Base-by-base conservation (phyloP, 495 filamentous ascomycete genomes). In the Pseudomonodictys pantanalensis region DNA sequence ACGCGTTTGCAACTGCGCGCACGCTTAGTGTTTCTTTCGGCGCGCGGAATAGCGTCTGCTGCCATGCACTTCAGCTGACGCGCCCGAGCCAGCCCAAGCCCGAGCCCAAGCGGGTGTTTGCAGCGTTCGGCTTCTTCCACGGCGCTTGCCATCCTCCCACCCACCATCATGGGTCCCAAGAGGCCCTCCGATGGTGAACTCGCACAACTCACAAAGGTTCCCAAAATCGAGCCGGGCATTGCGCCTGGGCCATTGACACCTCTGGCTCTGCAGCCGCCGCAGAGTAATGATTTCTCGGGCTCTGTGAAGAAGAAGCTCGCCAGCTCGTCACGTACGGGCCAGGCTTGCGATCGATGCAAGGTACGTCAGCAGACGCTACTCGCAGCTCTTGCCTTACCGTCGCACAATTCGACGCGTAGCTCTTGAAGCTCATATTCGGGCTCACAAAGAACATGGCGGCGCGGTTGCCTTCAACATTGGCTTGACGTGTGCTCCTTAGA, bases 261-360 rank as follows among this genome's bases (percentile, higher is more conserved):
- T 7, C 32, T 15, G 15, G 32, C 32, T 41, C 38, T 51, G 35
- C 52, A 56, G 45, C 62, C 24, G 17, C 32, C 11, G 20, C 18
- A 15, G 44, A 38, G 42, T 32, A 80, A 81, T 35, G 85, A 91
- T 52, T 91, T 89, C 66, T 89, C 86, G 2, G 81, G 76, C 55
- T 78, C 81, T 44, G 84, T 90, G 32, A 83, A 81, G 75, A 84
- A 80, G 72, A 82, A 81, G 66, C 72, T 85, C 47, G 77, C 78
- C 58, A 79, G 78, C 18, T 85, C 84, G 48, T 84, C 80, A 18
- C 79, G 90, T 17, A 93, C 88, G 0, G 88, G 89, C 2, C 90
- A 93, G 70, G 91, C 91, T 3, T 96, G 91, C 78, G 91, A 96
- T 68, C 80, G 91, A 47, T 96, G 91, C 78, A 91, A 91, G 79